Evolutionary conservation across 345 rosid species (phyloP), one percentile per base, ranked within the genome.

Genomic region (Rhodomyrtus tomentosa): DNA sequence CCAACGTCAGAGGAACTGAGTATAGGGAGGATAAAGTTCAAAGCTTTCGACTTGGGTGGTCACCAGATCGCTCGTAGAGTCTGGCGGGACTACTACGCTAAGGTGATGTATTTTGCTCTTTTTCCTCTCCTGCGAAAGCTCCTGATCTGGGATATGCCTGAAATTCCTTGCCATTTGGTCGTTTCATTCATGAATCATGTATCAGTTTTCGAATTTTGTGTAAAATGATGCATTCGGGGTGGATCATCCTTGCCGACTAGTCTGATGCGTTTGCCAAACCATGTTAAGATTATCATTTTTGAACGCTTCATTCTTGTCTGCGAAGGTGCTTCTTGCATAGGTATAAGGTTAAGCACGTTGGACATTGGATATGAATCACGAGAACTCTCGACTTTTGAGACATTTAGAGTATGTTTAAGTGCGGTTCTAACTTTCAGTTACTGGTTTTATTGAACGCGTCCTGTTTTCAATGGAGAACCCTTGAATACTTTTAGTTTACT

Each of bases 31-130:
- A 91, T 91, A 72, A 91, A 91, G 89, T 91, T 91, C 81, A 91
- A 91, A 87, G 93, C 91, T 45, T 88, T 91, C 81, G 91, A 91
- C 85, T 86, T 91, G 87, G 91, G 92, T 9, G 93, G 93, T 48
- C 93, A 89, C 50, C 87, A 84, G 88, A 91, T 91, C 84, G 93
- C 91, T 84, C 91, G 93, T 29, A 80, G 93, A 7, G 91, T 91
- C 42, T 89, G 93, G 93, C 89, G 88, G 68, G 93, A 91, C 59
- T 91, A 91, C 85, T 91, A 86, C 82, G 74, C 93, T 4, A 85
- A 89, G 92, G 92, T 88, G 81, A n/a, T 13, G n/a, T 6, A 0
- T 20, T 2, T 20, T 58, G n/a, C 13, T 36, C 15, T 22, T 56
- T n/a, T 8, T 59, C 15, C 72, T 82, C 24, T 32, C 54, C 48